Evolutionary conservation across 1,284 basidiomycete genomes (phyloP).

Genomic region (Trichosporon faecale): DNA sequence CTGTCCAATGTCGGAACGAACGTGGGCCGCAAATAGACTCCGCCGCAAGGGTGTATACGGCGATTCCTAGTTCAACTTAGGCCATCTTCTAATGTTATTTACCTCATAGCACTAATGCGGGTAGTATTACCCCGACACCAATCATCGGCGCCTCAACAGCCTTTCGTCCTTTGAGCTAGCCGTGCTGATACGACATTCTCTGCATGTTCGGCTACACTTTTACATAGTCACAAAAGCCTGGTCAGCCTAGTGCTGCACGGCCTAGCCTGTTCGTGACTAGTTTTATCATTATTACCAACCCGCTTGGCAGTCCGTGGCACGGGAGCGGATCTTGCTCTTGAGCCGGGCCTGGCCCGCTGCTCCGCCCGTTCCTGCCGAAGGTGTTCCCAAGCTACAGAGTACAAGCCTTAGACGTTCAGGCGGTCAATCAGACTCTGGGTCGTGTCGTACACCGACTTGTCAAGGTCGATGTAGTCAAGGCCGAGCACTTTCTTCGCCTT

Average conservation of each 20-base stretch:
- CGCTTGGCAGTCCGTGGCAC: background rate
- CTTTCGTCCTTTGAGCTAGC: background rate
- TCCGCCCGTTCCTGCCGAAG: background rate
- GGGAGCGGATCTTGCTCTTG: background rate
- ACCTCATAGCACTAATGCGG: background rate
- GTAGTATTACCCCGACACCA: background rate
- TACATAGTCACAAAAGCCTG: background rate
- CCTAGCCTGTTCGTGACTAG: background rate
- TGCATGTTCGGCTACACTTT: background rate
- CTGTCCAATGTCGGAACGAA: background rate
- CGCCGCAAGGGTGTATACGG: background rate
- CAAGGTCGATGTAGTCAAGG: slow-evolving; percentile 38
- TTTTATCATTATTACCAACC: background rate
- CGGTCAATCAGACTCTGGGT: slow-evolving; percentile 37
- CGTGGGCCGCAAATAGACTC: background rate
- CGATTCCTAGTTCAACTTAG: background rate
- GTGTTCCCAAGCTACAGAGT: background rate
- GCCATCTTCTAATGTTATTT: background rate
- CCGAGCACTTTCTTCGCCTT: slow-evolving; percentile 43
- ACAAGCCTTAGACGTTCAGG: slow-evolving; percentile 23
- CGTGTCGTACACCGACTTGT: slow-evolving; percentile 39
- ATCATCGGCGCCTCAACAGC: too few relatives aligned
- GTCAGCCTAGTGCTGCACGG: background rate
- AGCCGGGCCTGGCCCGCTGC: background rate
- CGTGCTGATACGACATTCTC: background rate